phyloP scores from a whole-genome alignment of 768 basidiomycete species.

The Tylopilus cervinicoccineus region DNA sequence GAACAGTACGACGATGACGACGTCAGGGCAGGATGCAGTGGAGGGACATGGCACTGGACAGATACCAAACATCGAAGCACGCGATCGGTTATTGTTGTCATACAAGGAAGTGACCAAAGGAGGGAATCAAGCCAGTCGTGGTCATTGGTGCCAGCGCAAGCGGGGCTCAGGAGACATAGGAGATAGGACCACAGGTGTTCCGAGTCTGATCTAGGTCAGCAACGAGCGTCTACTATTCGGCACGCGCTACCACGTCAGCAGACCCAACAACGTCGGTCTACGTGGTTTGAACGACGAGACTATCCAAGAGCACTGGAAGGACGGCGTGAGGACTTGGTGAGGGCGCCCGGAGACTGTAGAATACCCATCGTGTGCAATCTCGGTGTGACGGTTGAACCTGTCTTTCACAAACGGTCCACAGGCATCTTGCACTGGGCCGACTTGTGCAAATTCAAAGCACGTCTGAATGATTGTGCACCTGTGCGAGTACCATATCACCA shows the following conservation, averaged over 20 bases:
- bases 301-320: constrained; percentile 14
- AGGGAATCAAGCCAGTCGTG: not conserved
- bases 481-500: not conserved
- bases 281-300: constrained; percentile 10
- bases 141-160: constrained; percentile 13
- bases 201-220: not conserved
- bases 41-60: too few species aligned
- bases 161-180: constrained; percentile 11
- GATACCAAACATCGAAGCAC: constrained; percentile 10
- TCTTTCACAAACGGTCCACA: constrained; percentile 11
- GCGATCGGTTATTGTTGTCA: constrained; percentile 1
- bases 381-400: constrained; percentile 13
- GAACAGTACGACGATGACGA: too few species aligned
- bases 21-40: too few species aligned
- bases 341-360: not conserved
- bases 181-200: constrained; percentile 13
- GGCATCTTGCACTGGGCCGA: constrained; percentile 7
- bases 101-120: constrained; percentile 4
- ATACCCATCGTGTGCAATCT: constrained; percentile 10
- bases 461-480: not conserved
- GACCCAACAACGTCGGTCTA: constrained; percentile 5
- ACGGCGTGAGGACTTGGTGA: constrained; percentile 13
- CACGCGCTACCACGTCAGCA: constrained; percentile 1
- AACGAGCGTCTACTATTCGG: constrained; percentile 5
- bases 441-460: not conserved